Evolutionary conservation across 331 rosid species (phyloP).

Genomic region (Pyrus hybrid): DNA sequence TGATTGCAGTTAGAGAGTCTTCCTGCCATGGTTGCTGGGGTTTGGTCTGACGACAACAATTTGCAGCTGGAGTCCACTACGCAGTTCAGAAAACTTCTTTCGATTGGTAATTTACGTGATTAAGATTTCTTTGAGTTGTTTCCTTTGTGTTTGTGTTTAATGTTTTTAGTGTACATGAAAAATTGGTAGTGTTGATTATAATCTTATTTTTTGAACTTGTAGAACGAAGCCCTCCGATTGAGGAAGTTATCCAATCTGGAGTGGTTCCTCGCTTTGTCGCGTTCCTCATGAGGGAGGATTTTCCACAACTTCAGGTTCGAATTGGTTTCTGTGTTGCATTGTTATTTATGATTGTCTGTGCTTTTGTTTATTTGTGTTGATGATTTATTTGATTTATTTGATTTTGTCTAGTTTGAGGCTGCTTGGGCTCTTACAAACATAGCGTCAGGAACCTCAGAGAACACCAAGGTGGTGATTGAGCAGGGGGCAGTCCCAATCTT

Average conservation of each 20-base stretch:
- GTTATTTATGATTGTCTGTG: background rate
- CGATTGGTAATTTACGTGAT: conserved; percentile 43
- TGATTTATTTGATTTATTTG: background rate
- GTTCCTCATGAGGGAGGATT: conserved; percentile 80
- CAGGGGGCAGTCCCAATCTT: conserved; percentile 91
- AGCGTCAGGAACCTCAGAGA: conserved; percentile 90
- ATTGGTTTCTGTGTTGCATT: background rate
- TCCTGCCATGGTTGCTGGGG: conserved; percentile 85
- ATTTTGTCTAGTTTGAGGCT: conserved; percentile 65
- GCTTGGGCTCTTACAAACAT: conserved; percentile 99
- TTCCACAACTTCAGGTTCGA: conserved; percentile 80
- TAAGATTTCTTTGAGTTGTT: background rate
- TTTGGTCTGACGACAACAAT: conserved; percentile 49
- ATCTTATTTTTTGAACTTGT: background rate
- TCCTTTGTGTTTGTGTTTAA: background rate
- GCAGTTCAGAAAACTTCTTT: conserved; percentile 80
- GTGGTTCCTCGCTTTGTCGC: conserved; percentile 86
- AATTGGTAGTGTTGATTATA: background rate
- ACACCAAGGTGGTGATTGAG: conserved; percentile 86
- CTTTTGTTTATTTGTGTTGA: background rate
- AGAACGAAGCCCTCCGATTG: conserved; percentile 92
- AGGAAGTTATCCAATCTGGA: conserved; percentile 88
- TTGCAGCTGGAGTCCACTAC: conserved; percentile 85
- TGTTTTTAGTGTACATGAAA: background rate
- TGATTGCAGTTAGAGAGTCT: conserved; percentile 75